These are phyloP conservation scores for Pelargonium myrrhifolium DNA, from an alignment of 441 rosid species.

Conservation along the genomic window DNA sequence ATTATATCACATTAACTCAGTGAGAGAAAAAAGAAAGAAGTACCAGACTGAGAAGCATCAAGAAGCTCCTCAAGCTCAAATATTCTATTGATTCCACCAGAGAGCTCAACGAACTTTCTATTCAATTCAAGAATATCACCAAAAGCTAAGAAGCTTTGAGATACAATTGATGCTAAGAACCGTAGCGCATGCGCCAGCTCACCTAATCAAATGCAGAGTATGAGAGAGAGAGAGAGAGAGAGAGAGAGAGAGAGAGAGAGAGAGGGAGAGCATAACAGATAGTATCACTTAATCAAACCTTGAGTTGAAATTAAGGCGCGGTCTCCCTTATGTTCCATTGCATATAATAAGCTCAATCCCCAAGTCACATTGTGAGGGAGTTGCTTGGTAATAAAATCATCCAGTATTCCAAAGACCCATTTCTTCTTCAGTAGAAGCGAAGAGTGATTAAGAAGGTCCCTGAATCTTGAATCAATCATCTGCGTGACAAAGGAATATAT, in stretches of 20 bases:
- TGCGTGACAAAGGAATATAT: constrained; percentile 26
- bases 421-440: constrained; percentile 71
- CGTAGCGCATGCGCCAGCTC: constrained; percentile 98
- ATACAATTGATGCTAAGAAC: constrained; percentile 96
- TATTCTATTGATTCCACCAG: constrained; percentile 88
- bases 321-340: constrained; percentile 92
- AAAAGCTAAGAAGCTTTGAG: constrained; percentile 98
- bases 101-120: constrained; percentile 86
- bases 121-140: constrained; percentile 96
- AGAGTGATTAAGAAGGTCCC: constrained; percentile 82
- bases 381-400: constrained; percentile 98
- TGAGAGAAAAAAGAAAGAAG: constrained; percentile 14
- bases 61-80: constrained; percentile 98
- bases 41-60: constrained; percentile 85
- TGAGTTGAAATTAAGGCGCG: constrained; percentile 78
- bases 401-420: constrained; percentile 89
- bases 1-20: background rate
- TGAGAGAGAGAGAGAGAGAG: constrained; percentile 14
- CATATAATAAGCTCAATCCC: constrained; percentile 97
- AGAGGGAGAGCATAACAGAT: background rate
- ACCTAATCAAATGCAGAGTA: constrained; percentile 41
- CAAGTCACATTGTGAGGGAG: constrained; percentile 98
- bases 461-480: constrained; percentile 94
- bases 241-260: background rate
- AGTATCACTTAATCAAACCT: constrained; percentile 39